These are phyloP conservation scores for Nymphaea thermarum DNA, from an alignment of 164 flowering plant species.

Conservation along the genomic window DNA sequence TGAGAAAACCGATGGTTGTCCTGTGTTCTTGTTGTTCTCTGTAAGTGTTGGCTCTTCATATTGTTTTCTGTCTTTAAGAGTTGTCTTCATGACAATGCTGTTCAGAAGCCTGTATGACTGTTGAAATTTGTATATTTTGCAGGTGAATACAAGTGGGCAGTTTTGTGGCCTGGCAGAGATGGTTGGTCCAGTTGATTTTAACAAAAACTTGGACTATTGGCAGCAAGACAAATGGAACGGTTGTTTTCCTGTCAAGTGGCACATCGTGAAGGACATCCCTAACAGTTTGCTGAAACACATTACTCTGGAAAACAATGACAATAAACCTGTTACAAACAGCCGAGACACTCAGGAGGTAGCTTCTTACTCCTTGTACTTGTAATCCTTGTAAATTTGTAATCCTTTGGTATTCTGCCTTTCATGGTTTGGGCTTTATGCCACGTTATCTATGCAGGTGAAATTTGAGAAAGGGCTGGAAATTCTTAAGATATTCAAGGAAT, in stretches of 20 bases:
- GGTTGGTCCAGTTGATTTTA: slow-evolving; percentile 75
- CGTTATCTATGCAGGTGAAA: slow-evolving; percentile 34
- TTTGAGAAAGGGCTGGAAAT: slow-evolving; percentile 67
- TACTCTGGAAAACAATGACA: slow-evolving; percentile 73
- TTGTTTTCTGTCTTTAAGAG: neutral
- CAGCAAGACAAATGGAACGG: slow-evolving; percentile 96
- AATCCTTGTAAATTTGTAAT: no score
- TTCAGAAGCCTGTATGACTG: no score
- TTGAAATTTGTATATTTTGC: neutral
- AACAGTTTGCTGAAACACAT: slow-evolving; percentile 72
- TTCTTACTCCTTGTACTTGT: no score
- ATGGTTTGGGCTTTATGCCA: no score
- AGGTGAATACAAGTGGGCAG: slow-evolving; percentile 91
- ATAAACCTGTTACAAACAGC: slow-evolving; percentile 84
- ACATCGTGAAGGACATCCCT: slow-evolving; percentile 77
- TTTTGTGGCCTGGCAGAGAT: slow-evolving; percentile 87
- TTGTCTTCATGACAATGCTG: no score
- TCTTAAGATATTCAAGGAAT: slow-evolving; percentile 71
- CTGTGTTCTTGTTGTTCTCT: slow-evolving; percentile 74
- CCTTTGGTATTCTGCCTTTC: no score
- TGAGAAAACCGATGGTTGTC: slow-evolving; percentile 51
- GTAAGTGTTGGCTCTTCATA: slow-evolving; percentile 25
- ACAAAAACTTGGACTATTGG: slow-evolving; percentile 71
- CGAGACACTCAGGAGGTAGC: slow-evolving; percentile 82
- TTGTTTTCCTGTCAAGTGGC: slow-evolving; percentile 81